Base-by-base conservation (phyloP, 768 basidiomycete species). In the Russula emetica region DNA sequence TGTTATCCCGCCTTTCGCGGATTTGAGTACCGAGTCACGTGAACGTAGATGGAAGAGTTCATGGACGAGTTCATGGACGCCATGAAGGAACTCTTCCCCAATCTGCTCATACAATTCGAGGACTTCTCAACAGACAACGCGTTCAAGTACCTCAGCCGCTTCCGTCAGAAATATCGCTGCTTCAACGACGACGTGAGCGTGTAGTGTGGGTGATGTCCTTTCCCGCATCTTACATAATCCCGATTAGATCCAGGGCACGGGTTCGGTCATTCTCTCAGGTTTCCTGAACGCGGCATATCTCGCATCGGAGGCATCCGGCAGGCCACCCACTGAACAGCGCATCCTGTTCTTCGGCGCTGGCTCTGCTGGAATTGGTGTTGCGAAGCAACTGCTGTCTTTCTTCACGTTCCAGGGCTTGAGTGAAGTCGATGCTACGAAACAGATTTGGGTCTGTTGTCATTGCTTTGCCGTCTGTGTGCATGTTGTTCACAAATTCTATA, bases 321-420 rank as follows among this genome's bases (percentile, higher is more conserved):
- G 77, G 16, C 81, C 88, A 4, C 78, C 92, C 49, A 76, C 78
- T 40, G 83, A 86, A 32, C 94, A 96, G 71, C 84, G 86, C 40
- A 92, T 98, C 70, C 83, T 96, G 42, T 96, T 98, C 82, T 88
- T 92, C 61, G 95, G 95, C 16, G 92, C 94, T 11, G 95, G 95
- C 9, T 90, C 87, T 30, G 91, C 92, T 2, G 94, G 93, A 67
- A 89, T 97, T 58, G 95, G 94, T 58, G 95, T 98, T 56, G 94
- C 89, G 58, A 86, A 83, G 76, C 93, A 96, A 74, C 77, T 92
- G 50, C 83, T 87, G 79, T 89, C 88, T 73, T 96, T 94, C 82
- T 94, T 94, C 80, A 91, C 82, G 34, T 77, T 91, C 68, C 80
- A 87, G 67, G 92, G 94, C 32, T 71, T 94, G 72, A 82, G 82